Base-by-base conservation (phyloP, 129 eudicot genomes). In the Saussurea involucrata region DNA sequence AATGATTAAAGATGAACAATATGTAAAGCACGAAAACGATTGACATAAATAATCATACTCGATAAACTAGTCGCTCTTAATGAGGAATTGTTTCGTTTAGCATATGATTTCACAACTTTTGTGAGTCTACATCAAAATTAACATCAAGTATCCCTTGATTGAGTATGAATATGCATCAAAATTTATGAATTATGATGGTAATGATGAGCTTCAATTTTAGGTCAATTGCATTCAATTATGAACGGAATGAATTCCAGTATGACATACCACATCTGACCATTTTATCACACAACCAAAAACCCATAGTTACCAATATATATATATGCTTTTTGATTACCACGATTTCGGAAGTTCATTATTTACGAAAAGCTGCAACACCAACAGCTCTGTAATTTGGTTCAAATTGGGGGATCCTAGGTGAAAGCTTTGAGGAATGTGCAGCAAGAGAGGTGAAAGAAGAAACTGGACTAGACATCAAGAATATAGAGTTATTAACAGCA, bases 401-500 rank as follows among this genome's bases (percentile, higher is more conserved):
- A 57, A 58, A 58, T n/a, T 18, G 33, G n/a, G n/a, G n/a, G 36
- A 49, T 53, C 37, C 1, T 78, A 90, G 98, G 97, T 73, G 97
- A 90, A 83, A 87, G 87, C 83, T 90, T 88, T 74, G 92, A 93
- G 87, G 92, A 90, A 86, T 93, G 98, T 75, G 97, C 92, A 2
- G 85, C 84, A n/a, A 82, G 97, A 69, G 98, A 93, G 81, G 89
- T 90, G 87, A 93, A 88, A 79, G 98, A 93, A 81, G 96, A 93
- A 80, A 90, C 98, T 0, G 98, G 96, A 69, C 73, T 93, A 61
- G 91, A 88, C 29, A 81, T 88, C 36, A 77, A 73, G 46, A 77
- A 78, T n/a, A 80, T 83, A 11, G 97, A 93, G 75, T 79, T 63
- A 31, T 46, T 93, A 66, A 91, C 95, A 8, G 85, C 79, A 46